phyloP scores from a whole-genome alignment of 2,329 filamentous ascomycete genomes.

The Fusarium napiforme region DNA sequence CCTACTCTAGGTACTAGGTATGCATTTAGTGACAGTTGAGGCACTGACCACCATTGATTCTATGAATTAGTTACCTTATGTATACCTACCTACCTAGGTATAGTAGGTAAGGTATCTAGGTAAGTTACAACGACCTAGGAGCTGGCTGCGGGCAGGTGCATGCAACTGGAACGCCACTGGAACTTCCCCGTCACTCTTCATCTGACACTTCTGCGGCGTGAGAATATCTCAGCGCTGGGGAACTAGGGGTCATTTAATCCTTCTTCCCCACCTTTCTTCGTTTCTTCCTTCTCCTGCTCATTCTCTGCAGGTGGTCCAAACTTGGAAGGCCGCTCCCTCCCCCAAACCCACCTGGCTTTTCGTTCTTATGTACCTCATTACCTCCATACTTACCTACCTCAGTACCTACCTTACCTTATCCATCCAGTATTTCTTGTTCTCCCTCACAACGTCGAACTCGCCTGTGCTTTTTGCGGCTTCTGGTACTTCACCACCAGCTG shows the following conservation, averaged over 20 bases:
- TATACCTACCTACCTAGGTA: not conserved
- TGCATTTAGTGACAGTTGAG: constrained; percentile 3
- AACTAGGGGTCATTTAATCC: constrained; percentile 29
- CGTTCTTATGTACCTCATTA: constrained; percentile 11
- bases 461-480: constrained; percentile 14
- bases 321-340: constrained; percentile 29
- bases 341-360: constrained; percentile 21
- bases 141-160: not conserved
- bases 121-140: not conserved
- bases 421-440: constrained; percentile 25
- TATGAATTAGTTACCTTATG: not conserved
- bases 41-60: constrained; percentile 8
- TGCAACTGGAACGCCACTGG: constrained; percentile 22
- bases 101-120: not conserved
- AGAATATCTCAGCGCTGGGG: constrained; percentile 29
- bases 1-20: not conserved
- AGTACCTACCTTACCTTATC: not conserved
- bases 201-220: constrained; percentile 28
- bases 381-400: too few species aligned
- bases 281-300: constrained; percentile 36
- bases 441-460: constrained; percentile 19
- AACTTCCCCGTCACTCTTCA: constrained; percentile 25
- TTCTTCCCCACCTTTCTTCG: constrained; percentile 44
- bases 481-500: constrained; percentile 26
- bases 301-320: constrained; percentile 27